phyloP scores from a whole-genome alignment of 495 filamentous ascomycete species.

The Pseudevernia furfuracea region DNA sequence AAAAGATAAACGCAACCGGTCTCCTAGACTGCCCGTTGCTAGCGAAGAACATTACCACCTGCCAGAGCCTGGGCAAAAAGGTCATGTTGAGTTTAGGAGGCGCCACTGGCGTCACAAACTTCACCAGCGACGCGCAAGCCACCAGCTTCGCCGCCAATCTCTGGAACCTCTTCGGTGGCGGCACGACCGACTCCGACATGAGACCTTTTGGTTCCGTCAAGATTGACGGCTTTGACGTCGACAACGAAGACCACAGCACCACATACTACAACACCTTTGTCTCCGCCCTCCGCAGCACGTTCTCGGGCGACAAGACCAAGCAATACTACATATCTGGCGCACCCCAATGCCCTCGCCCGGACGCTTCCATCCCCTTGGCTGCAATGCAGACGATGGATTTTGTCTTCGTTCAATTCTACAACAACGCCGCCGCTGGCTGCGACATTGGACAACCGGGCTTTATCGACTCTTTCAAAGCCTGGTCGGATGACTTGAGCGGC shows the following conservation, averaged over 20 bases:
- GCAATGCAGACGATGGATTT: conserved; percentile 34
- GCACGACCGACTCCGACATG: conserved; percentile 27
- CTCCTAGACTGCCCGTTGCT: conserved; percentile 39
- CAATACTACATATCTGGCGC: conserved; percentile 50
- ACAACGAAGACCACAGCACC: conserved; percentile 32
- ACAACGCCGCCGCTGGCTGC: conserved; percentile 31
- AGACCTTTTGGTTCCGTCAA: conserved; percentile 47
- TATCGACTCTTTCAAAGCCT: conserved; percentile 35
- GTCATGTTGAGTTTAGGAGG: conserved; percentile 47
- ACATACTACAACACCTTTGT: conserved; percentile 39
- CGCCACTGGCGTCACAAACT: conserved; percentile 29
- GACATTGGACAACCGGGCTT: conserved; percentile 23
- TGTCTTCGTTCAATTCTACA: conserved; percentile 42
- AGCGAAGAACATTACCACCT: conserved; percentile 41
- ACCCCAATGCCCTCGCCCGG: conserved; percentile 49
- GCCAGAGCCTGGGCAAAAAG: conserved; percentile 43
- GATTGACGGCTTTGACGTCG: conserved; percentile 56
- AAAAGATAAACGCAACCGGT: conserved; percentile 22
- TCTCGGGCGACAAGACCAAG: conserved; percentile 37
- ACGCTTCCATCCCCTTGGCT: conserved; percentile 42
- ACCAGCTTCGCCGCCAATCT: conserved; percentile 41
- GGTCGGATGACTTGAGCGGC: conserved; percentile 36
- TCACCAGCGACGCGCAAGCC: conserved; percentile 38
- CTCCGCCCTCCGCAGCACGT: conserved; percentile 37
- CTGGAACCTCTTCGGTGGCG: conserved; percentile 49